These are phyloP conservation scores for Epichloe uncinata DNA, from an alignment of 2,329 filamentous ascomycete genomes.

Conservation along the genomic window DNA sequence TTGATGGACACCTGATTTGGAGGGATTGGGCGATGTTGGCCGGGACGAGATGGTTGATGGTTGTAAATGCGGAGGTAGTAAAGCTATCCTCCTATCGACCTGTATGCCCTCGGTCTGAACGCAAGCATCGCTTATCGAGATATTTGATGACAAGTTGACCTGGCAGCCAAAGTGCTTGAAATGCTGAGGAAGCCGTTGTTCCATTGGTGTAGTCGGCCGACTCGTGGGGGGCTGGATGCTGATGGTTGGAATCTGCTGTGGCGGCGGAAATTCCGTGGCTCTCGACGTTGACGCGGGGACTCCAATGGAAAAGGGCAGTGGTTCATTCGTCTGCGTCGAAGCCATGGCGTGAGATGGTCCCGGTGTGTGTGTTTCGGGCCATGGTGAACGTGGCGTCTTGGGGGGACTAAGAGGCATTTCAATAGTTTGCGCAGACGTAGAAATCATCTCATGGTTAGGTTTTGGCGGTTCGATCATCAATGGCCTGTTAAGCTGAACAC, in stretches of 20 bases:
- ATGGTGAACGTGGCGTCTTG: conserved; percentile 45
- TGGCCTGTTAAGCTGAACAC: conserved; percentile 42
- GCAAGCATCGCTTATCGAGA: conserved; percentile 19
- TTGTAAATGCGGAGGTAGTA: conserved; percentile 63
- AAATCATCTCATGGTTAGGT: conserved; percentile 42
- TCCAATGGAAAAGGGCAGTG: conserved; percentile 2
- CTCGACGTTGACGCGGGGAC: conserved; percentile 11
- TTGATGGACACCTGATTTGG: conserved; percentile 7
- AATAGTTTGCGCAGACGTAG: conserved; percentile 20
- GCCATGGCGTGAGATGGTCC: conserved; percentile 28
- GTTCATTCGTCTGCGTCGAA: conserved; percentile 46
- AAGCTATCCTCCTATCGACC: conserved; percentile 62
- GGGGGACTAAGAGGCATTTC: conserved; percentile 45
- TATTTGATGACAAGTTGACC: conserved; percentile 32
- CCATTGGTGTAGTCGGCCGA: conserved; percentile 63
- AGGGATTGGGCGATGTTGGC: conserved; percentile 39
- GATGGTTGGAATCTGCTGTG: conserved; percentile 64
- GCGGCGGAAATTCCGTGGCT: conserved; percentile 21
- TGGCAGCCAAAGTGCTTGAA: conserved; percentile 76
- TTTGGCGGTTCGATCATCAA: conserved; percentile 33
- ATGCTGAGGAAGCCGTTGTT: conserved; percentile 64
- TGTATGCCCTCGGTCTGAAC: conserved; percentile 88
- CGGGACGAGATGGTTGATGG: conserved; percentile 60
- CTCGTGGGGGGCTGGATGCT: conserved; percentile 87
- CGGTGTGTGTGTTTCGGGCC: conserved; percentile 26